phyloP scores from a whole-genome alignment of 163 green algal genomes.

The Chlamydomonas reinhardtii region DNA sequence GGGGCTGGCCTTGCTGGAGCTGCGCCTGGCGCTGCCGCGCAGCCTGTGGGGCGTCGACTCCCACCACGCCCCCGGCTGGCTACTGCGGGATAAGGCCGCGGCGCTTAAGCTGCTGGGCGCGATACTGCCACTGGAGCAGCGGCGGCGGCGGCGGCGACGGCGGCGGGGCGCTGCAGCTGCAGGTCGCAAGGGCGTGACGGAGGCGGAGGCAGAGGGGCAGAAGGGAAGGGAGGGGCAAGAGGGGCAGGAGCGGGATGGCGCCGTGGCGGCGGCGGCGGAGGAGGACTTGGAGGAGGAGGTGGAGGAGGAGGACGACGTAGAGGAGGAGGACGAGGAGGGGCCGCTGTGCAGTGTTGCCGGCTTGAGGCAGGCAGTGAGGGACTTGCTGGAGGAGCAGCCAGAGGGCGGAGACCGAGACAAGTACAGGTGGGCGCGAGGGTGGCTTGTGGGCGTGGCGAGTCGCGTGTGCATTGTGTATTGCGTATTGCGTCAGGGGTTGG shows the following conservation, averaged over 20 bases:
- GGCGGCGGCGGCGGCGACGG: too few relatives aligned
- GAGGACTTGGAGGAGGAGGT: too few relatives aligned
- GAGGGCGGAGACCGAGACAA: slow-evolving; percentile 13
- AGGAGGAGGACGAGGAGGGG: too few relatives aligned
- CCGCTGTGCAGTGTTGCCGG: too few relatives aligned
- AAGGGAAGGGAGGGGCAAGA: too few relatives aligned
- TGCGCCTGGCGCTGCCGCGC: not conserved
- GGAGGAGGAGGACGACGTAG: too few relatives aligned
- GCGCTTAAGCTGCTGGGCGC: slow-evolving; percentile 18
- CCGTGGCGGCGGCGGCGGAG: too few relatives aligned
- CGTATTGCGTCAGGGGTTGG: not conserved
- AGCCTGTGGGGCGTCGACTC: not conserved
- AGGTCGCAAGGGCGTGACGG: too few relatives aligned
- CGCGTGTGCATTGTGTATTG: not conserved
- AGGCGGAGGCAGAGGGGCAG: too few relatives aligned
- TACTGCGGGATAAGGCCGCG: not conserved
- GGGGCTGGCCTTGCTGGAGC: slow-evolving; percentile 2
- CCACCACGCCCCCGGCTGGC: not conserved
- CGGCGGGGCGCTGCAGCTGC: too few relatives aligned
- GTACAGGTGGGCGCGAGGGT: slow-evolving; percentile 13
- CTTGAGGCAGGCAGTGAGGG: not conserved
- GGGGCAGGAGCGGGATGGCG: too few relatives aligned
- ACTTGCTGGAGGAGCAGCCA: slow-evolving; percentile 36
- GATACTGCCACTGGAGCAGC: not conserved
- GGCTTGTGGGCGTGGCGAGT: not conserved